phyloP scores from a whole-genome alignment of 1,284 basidiomycete genomes.

The Fomitopsis pinicola region DNA sequence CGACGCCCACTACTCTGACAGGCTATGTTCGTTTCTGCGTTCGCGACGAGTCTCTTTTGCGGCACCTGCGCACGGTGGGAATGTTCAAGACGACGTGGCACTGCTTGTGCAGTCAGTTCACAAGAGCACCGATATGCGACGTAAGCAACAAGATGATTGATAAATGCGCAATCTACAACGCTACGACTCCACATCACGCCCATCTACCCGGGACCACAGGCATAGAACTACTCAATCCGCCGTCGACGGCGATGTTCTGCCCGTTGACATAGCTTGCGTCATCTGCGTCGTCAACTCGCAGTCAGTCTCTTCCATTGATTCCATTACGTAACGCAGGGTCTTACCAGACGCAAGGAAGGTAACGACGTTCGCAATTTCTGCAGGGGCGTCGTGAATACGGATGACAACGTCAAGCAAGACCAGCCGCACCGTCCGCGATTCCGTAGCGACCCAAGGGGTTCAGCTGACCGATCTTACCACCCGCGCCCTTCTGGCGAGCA shows the following conservation, averaged over 20 bases:
- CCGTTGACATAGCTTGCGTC: conserved; percentile 93
- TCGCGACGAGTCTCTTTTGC: too few species aligned
- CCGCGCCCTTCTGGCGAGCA: conserved; percentile 71
- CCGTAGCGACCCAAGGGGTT: conserved; percentile 83
- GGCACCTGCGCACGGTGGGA: too few species aligned
- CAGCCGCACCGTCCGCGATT: conserved; percentile 60
- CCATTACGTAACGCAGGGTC: background rate
- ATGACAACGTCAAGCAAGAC: background rate
- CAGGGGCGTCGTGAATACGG: background rate
- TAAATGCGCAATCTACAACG: too few species aligned
- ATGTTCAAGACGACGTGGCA: too few species aligned
- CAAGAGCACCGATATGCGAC: background rate
- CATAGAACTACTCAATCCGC: conserved; percentile 73
- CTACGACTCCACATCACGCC: conserved; percentile 26
- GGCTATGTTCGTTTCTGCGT: too few species aligned
- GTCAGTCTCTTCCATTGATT: background rate
- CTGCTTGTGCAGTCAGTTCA: too few species aligned
- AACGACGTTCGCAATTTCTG: conserved; percentile 81
- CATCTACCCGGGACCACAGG: conserved; percentile 69
- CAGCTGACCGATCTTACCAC: conserved; percentile 77
- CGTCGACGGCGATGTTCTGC: conserved; percentile 84
- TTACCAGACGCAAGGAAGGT: conserved; percentile 86
- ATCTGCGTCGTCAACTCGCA: conserved; percentile 39
- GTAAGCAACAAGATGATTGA: background rate
- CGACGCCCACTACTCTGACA: too few species aligned